Evolutionary conservation across 23 red algal genomes (phyloP).

Genomic region (Gracilariopsis chorda): DNA sequence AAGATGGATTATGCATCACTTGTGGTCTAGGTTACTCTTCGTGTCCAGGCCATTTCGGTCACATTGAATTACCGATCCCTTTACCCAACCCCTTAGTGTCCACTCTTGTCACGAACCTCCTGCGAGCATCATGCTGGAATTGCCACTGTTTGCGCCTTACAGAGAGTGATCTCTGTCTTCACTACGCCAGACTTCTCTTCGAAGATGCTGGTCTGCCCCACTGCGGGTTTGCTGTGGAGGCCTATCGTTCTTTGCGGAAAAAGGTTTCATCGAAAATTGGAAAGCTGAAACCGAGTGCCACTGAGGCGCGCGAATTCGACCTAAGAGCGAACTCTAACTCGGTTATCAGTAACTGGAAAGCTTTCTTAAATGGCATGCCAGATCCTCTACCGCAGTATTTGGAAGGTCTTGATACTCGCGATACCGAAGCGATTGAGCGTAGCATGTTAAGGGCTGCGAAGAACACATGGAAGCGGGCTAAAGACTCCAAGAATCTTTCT

Average conservation of each 20-base stretch:
- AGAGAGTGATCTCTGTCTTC: conserved; percentile 30
- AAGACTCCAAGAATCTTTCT: background rate
- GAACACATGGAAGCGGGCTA: conserved; percentile 15
- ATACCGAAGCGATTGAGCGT: background rate
- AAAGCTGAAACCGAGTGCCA: background rate
- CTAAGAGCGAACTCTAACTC: background rate
- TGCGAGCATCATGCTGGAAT: conserved; percentile 77
- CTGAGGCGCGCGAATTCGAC: background rate
- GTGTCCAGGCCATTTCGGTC: conserved; percentile 98
- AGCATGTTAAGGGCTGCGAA: conserved; percentile 23
- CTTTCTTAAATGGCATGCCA: conserved; percentile 27
- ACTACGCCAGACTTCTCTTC: conserved; percentile 36
- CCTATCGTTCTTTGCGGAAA: background rate
- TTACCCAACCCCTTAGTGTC: conserved; percentile 74
- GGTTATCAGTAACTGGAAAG: conserved; percentile 36
- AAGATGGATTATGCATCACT: conserved; percentile 72
- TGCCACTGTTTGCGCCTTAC: conserved; percentile 71
- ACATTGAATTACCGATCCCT: conserved; percentile 86
- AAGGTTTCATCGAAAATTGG: background rate
- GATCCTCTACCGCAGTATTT: conserved; percentile 33
- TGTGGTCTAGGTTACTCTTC: conserved; percentile 70
- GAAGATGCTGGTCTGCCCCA: conserved; percentile 44
- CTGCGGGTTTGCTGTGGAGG: conserved; percentile 1
- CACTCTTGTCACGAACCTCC: conserved; percentile 54
- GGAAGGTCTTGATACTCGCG: background rate